Conservation (phyloP, 768 basidiomycete species). For the Fibroporia radiculosa region DNA sequence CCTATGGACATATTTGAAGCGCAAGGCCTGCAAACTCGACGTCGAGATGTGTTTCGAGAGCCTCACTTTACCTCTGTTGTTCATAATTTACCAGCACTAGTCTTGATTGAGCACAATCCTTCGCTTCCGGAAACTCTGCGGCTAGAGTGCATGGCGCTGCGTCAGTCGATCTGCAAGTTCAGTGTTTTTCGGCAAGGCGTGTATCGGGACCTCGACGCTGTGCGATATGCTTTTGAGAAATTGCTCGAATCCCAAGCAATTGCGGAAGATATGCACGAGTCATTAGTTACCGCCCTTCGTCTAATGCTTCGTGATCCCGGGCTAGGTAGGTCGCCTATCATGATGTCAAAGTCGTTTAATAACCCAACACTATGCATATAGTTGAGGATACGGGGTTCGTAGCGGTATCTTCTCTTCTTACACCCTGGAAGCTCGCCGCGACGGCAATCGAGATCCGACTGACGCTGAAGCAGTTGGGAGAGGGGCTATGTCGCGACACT, state of each 20-base stretch:
- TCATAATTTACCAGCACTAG: slow-evolving; percentile 57
- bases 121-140: slow-evolving; percentile 45
- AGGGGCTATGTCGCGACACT: slow-evolving; percentile 52
- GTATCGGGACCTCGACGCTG: slow-evolving; percentile 65
- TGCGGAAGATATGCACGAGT: slow-evolving; percentile 38
- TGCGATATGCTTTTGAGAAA: slow-evolving; percentile 62
- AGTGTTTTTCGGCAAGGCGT: slow-evolving; percentile 69
- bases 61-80: slow-evolving; percentile 60
- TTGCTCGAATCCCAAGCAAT: slow-evolving; percentile 32
- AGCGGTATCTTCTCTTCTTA: slow-evolving; percentile 50
- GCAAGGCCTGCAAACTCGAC: slow-evolving; percentile 62
- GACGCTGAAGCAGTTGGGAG: slow-evolving; percentile 64
- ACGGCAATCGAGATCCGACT: slow-evolving; percentile 77
- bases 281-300: slow-evolving; percentile 58
- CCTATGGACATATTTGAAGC: slow-evolving; percentile 52
- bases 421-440: slow-evolving; percentile 79
- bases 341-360: no score
- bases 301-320: slow-evolving; percentile 57
- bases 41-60: slow-evolving; percentile 59
- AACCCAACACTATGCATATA: no score
- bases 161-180: slow-evolving; percentile 51
- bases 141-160: slow-evolving; percentile 40
- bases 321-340: slow-evolving; percentile 47
- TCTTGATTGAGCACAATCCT: slow-evolving; percentile 60
- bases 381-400: not conserved